Percentiles rank a stretch among this genome's conserved stretches.
These are phyloP conservation scores for Aristolochia fimbriata DNA, from an alignment of 164 flowering plant species.

Conservation along the genomic window DNA sequence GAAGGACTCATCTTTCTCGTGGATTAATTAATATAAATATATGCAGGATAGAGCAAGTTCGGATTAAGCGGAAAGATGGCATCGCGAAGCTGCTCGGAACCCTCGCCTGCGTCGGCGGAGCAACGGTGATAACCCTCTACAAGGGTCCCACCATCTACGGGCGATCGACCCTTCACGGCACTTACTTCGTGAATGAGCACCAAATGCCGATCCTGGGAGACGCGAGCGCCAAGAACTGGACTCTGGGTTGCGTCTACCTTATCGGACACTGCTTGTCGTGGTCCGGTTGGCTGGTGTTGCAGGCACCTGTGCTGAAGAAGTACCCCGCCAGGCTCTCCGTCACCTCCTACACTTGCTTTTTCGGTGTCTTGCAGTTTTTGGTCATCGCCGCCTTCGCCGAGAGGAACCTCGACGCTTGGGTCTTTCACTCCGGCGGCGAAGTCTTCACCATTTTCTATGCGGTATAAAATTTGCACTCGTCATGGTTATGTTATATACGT, in stretches of 20 bases:
- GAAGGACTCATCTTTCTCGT: too few species aligned
- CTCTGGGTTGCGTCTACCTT: slow-evolving; percentile 77
- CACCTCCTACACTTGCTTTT: slow-evolving; percentile 90
- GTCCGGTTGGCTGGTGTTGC: slow-evolving; percentile 95
- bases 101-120: slow-evolving; percentile 69
- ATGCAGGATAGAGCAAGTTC: slow-evolving; percentile 81
- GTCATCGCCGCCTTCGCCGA: slow-evolving; percentile 62
- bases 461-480: slow-evolving; percentile 25
- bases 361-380: slow-evolving; percentile 83
- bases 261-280: slow-evolving; percentile 95
- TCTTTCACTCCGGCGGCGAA: slow-evolving; percentile 69
- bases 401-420: slow-evolving; percentile 66
- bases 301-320: slow-evolving; percentile 86
- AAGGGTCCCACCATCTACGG: slow-evolving; percentile 64
- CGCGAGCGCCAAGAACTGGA: slow-evolving; percentile 82
- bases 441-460: slow-evolving; percentile 87
- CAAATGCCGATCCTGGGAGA: slow-evolving; percentile 41
- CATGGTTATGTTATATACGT: too few species aligned
- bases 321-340: slow-evolving; percentile 95
- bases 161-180: slow-evolving; percentile 2
- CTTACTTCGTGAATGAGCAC: not conserved
- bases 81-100: slow-evolving; percentile 75
- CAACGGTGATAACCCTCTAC: slow-evolving; percentile 86
- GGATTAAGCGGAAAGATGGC: slow-evolving; percentile 71
- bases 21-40: not conserved